Conservation (phyloP, 1,284 basidiomycete species). For the Malassezia sympodialis region DNA sequence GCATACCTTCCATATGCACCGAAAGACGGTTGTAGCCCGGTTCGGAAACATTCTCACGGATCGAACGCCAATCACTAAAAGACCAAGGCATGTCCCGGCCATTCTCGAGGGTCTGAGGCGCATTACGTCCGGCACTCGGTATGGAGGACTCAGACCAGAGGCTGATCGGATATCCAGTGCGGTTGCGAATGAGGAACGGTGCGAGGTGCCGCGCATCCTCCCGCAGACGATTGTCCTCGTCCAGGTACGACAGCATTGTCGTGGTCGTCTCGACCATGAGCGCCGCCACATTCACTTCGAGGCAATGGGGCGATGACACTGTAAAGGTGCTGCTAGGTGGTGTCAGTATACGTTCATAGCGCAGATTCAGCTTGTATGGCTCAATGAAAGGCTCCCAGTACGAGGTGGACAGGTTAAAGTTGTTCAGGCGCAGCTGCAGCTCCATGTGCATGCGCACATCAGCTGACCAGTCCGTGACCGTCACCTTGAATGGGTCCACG, state of each 20-base stretch:
- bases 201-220: constrained; percentile 60
- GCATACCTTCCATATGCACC: constrained; percentile 66
- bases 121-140: not conserved
- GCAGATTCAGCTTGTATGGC: constrained; percentile 78
- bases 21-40: constrained; percentile 33
- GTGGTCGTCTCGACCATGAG: constrained; percentile 79
- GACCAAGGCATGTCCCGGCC: constrained; percentile 82
- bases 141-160: constrained; percentile 45
- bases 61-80: constrained; percentile 90
- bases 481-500: constrained; percentile 72
- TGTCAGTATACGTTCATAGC: constrained; percentile 44
- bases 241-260: constrained; percentile 63
- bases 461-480: constrained; percentile 84
- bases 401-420: constrained; percentile 94
- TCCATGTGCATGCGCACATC: constrained; percentile 56
- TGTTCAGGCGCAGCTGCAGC: constrained; percentile 68
- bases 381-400: constrained; percentile 99
- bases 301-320: constrained; percentile 67
- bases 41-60: constrained; percentile 58
- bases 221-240: constrained; percentile 53
- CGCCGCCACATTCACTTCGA: constrained; percentile 74
- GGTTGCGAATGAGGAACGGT: constrained; percentile 83
- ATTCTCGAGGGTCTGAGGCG: constrained; percentile 53
- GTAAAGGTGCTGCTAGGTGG: constrained; percentile 56
- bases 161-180: constrained; percentile 61